Evolutionary conservation across 495 filamentous ascomycete species (phyloP).

Genomic region (Parathielavia hyrcaniae): DNA sequence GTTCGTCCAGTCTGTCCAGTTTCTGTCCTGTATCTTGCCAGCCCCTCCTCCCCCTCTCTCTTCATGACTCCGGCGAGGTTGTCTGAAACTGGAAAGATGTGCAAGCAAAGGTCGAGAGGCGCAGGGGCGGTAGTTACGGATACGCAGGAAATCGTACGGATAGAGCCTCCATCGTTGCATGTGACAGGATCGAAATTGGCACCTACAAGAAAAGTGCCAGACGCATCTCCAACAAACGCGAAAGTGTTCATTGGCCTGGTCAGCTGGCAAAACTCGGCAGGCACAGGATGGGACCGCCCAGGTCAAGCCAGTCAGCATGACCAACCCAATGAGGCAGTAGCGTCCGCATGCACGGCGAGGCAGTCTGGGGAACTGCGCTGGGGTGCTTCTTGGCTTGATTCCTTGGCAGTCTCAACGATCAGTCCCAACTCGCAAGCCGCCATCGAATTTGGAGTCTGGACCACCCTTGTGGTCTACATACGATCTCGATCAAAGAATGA

Average conservation of each 20-base stretch:
- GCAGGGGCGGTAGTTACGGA: too few relatives aligned
- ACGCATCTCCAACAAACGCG: background rate
- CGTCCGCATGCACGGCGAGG: constrained; percentile 16
- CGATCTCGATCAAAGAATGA: too few relatives aligned
- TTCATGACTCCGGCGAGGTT: background rate
- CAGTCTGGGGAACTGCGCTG: constrained; percentile 20
- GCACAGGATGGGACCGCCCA: constrained; percentile 4
- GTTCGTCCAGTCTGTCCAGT: background rate
- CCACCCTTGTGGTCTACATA: too few relatives aligned
- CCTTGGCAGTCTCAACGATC: constrained; percentile 1
- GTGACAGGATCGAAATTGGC: too few relatives aligned
- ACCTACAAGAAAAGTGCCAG: constrained; percentile 13
- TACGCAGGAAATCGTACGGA: too few relatives aligned
- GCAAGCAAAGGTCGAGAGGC: background rate
- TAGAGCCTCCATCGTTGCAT: background rate
- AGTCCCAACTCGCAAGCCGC: too few relatives aligned
- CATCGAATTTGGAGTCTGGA: too few relatives aligned
- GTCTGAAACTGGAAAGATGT: background rate
- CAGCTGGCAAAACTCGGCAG: constrained; percentile 7
- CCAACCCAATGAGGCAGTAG: constrained; percentile 13
- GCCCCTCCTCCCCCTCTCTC: background rate
- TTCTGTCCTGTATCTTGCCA: background rate
- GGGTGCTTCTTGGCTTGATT: constrained; percentile 6
- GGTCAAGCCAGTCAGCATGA: constrained; percentile 7
- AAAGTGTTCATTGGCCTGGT: background rate